These are phyloP conservation scores for Monilinia polystroma DNA, from an alignment of 2,329 filamentous ascomycete genomes.

Conservation along the genomic window DNA sequence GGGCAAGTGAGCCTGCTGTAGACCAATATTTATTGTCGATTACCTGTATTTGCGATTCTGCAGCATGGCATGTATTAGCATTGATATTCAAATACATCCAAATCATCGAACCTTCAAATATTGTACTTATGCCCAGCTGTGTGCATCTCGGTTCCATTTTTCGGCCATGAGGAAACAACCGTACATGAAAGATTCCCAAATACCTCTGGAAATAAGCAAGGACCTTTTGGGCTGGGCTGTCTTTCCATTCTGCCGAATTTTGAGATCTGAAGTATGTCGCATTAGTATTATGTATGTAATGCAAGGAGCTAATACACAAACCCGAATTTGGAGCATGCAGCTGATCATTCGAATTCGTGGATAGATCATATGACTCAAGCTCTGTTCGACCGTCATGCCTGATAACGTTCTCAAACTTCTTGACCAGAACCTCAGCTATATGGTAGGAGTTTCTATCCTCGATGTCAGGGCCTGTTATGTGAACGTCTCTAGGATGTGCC, in stretches of 20 bases:
- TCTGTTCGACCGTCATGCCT: background rate
- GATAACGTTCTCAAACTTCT: background rate
- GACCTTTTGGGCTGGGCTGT: background rate
- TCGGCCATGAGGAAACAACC: background rate
- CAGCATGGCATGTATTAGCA: background rate
- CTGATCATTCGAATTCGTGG: background rate
- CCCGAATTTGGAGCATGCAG: background rate
- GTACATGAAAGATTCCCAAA: background rate
- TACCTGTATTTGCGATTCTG: background rate
- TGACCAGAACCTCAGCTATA: conserved; percentile 3
- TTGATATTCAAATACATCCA: background rate
- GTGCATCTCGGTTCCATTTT: background rate
- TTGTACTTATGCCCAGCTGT: background rate
- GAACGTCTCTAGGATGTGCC: background rate
- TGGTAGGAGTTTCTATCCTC: background rate
- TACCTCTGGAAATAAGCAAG: background rate
- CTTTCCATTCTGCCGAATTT: background rate
- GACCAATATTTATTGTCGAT: background rate
- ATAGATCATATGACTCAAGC: background rate
- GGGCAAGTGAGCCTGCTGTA: background rate
- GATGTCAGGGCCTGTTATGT: background rate
- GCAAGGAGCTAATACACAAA: background rate
- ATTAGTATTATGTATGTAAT: background rate
- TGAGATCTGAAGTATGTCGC: background rate
- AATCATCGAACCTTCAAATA: background rate